These are phyloP conservation scores for Tillandsia leiboldiana DNA, from an alignment of 176 grass and related monocot species.

Conservation along the genomic window DNA sequence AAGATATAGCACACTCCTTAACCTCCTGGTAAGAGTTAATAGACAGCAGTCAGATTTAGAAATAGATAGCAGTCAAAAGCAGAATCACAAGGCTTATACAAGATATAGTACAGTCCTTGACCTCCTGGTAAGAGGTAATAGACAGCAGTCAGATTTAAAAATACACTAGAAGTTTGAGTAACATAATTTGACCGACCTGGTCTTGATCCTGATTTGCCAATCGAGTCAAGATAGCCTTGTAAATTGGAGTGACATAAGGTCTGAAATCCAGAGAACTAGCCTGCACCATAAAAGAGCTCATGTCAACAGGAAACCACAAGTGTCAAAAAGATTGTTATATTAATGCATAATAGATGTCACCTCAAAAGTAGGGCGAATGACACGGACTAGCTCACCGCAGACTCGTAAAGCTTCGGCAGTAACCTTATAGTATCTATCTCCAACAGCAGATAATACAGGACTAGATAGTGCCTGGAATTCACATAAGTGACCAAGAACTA, in stretches of 20 bases:
- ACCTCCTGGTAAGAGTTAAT: conserved; percentile 59
- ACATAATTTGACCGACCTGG: conserved; percentile 47
- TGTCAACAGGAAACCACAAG: background rate
- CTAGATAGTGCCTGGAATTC: conserved; percentile 61
- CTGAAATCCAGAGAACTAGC: conserved; percentile 49
- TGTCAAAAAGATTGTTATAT: background rate
- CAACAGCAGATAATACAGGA: conserved; percentile 86
- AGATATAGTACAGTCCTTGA: conserved; percentile 77
- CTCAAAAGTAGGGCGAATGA: conserved; percentile 81
- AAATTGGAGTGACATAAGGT: conserved; percentile 66
- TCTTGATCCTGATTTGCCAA: conserved; percentile 99
- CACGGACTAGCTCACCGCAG: conserved; percentile 83
- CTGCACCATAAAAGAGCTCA: conserved; percentile 30
- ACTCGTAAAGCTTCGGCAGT: conserved; percentile 96
- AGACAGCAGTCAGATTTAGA: conserved; percentile 5
- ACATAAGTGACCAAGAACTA: background rate
- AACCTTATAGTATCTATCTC: conserved; percentile 99
- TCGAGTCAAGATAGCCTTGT: conserved; percentile 81
- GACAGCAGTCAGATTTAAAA: conserved; percentile 6
- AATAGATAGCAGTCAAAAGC: conserved; percentile 36
- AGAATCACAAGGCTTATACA: conserved; percentile 14
- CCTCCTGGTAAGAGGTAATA: conserved; percentile 48
- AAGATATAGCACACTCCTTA: conserved; percentile 77
- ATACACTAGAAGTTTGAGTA: background rate
- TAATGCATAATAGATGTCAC: conserved; percentile 26